Evolutionary conservation across 2,329 filamentous ascomycete species (phyloP).

Genomic region (Trichophyton simii): DNA sequence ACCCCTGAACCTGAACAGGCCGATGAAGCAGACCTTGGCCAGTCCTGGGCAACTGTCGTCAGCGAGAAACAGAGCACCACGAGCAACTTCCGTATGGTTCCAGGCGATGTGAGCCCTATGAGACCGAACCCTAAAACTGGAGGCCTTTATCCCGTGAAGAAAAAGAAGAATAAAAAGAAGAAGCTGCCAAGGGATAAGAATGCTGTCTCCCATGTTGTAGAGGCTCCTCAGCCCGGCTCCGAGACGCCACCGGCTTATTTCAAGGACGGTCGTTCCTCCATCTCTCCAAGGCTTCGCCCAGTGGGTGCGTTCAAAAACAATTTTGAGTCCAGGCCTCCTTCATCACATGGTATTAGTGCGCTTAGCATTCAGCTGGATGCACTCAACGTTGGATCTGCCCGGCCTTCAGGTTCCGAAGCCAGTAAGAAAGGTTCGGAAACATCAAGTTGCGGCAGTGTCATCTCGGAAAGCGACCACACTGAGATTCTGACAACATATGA

Average conservation of each 20-base stretch:
- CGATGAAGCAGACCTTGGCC: background rate
- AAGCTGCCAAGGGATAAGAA: constrained; percentile 11
- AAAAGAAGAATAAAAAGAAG: constrained; percentile 32
- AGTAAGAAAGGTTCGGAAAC: constrained; percentile 35
- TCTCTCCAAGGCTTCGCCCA: constrained; percentile 20
- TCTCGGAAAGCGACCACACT: constrained; percentile 52
- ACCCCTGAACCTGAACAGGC: constrained; percentile 3
- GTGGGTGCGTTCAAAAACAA: constrained; percentile 14
- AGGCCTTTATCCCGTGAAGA: constrained; percentile 18
- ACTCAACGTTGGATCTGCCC: constrained; percentile 53
- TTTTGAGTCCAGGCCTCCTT: constrained; percentile 39
- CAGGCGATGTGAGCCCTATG: constrained; percentile 9
- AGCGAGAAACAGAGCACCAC: background rate
- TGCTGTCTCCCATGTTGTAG: constrained; percentile 5
- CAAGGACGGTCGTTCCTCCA: constrained; percentile 9
- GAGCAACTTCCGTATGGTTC: constrained; percentile 9
- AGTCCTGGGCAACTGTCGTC: background rate
- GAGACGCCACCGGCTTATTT: background rate
- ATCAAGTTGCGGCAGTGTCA: constrained; percentile 47
- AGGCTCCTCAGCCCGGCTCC: background rate
- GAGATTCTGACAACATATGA: constrained; percentile 72
- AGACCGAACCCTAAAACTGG: background rate
- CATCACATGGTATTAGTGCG: constrained; percentile 60
- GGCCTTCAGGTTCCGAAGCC: constrained; percentile 44
- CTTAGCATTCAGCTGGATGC: constrained; percentile 71